Base-by-base conservation (phyloP, 2,329 filamentous ascomycete genomes). In the Colletotrichum neosansevieriae region DNA sequence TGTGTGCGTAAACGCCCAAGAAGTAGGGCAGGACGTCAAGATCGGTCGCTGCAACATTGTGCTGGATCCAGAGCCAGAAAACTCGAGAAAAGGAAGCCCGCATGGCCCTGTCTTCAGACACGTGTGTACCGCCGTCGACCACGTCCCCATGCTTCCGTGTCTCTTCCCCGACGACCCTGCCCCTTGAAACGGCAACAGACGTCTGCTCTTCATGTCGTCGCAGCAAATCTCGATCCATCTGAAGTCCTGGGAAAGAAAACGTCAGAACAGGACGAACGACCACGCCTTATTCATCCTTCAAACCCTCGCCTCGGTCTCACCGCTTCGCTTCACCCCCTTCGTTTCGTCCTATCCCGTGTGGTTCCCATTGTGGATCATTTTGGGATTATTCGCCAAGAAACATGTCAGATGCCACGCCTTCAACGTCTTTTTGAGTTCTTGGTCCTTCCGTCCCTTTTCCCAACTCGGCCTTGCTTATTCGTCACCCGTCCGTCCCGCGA, bases 341-440 rank as follows among this genome's bases (percentile, higher is more conserved):
- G 10, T 15, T 54, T 38, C 34, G 10, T 15, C 3, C 13, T 24
- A 15, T 57, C 17, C 11, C 47, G 21, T 53, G 49, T 53, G 49
- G 49, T 21, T 9, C 36, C 40, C 56, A 13, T 29, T 29, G 56
- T 13, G 21, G 56, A 34, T 38, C 50, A 10, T 3, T 9, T 10
- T n/a, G n/a, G 29, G 32, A 29, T 19, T n/a, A 34, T 9, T 5
- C 17, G 17, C 15, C n/a, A 19, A 42, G 50, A 65, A 36, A 10
- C 11, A 13, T 45, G 15, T 45, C 58, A 40, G 36, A 51, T 44
- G 58, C 63, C 63, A 67, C 59, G 51, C 50, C 24, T 50, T 44
- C 58, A 67, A 67, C 50, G 58, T 49, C 51, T 36, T 59, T 58
- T 49, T 17, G 19, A 54, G 58, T 40, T 50, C 32, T 40, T 57